Evolutionary conservation across 169 alveolate genomes (phyloP).

Genomic region (Eimeria necatrix): DNA sequence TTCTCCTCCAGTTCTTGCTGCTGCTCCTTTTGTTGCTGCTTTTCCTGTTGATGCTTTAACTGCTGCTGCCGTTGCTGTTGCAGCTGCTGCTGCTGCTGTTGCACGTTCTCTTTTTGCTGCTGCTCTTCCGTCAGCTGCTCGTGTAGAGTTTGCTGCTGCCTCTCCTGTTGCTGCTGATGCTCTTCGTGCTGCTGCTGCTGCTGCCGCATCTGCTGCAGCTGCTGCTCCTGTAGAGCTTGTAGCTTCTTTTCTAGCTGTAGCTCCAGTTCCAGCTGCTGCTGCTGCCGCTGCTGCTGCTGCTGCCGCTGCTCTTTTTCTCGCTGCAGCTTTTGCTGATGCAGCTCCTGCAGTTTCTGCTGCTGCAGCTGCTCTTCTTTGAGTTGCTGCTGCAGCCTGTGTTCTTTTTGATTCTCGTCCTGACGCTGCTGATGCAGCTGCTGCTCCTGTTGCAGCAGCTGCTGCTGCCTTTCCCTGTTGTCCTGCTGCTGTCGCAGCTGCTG

Average conservation of each 20-base stretch:
- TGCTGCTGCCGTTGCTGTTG: not conserved
- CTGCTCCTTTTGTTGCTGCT: not conserved
- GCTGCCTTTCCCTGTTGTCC: not conserved
- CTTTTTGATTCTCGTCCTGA: not conserved
- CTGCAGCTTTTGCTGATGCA: not conserved
- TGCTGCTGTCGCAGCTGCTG: not conserved
- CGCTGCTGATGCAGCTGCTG: not conserved
- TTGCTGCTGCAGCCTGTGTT: not conserved
- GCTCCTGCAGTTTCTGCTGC: not conserved
- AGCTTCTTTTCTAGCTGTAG: not conserved
- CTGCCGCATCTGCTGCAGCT: not conserved
- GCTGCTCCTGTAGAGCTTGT: constrained; percentile 5
- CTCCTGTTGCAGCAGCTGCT: not conserved
- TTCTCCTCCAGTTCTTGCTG: not conserved
- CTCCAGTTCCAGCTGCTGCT: no score
- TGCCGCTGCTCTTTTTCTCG: not conserved
- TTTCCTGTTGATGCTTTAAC: not conserved
- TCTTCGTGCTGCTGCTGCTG: constrained; percentile 21
- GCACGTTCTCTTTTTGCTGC: not conserved
- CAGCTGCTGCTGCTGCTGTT: constrained; percentile 2
- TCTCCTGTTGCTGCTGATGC: not conserved
- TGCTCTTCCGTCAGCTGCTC: not conserved
- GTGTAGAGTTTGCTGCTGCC: not conserved
- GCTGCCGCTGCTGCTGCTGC: not conserved
- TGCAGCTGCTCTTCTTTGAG: not conserved